Evolutionary conservation across 2,329 filamentous ascomycete species (phyloP), one percentile per base, ranked within the genome.

Genomic region (Hypomyces perniciosus): DNA sequence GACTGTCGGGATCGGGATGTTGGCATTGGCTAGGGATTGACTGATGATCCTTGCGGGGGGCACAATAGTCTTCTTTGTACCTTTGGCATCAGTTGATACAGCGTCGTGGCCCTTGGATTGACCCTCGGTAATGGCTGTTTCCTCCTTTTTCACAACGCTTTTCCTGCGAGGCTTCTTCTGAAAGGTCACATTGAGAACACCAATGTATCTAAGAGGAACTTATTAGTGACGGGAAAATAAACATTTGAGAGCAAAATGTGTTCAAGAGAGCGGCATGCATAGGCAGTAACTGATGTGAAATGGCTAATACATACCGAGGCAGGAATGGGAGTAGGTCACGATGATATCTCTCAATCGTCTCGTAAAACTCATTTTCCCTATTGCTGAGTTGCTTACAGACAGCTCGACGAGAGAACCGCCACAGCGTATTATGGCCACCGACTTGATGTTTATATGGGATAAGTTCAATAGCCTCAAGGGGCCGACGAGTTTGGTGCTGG

Each of bases 321-420:
- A 99, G 77, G 65, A 97, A 99, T 39, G 87, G 83, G 53, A 99
- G 74, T 62, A 99, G 78, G 64, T 96, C 87, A 57, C 90, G 88
- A 68, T 99, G 92, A 59, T 89, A 83, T 62, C 83, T 84, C 73
- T 99, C 93, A 61, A 97, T 89, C 49, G 86, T 93, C 70, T 99
- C 93, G 68, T 99, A 99, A 66, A 99, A 99, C 70, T 96, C 90
- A 69, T 99, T 99, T 66, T 99, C 93, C 62, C 92, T 82, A 67
- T 96, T 99, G 68, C 96, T 99, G 63, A 99, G 80, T 71, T 96
- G 90, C 71, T 99, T 99, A 77, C 93, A 99, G 8, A 99, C 91
- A 50, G 93, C 93, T 61, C 91, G 83, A 58, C 90, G 85, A 13
- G 93, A 97, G 65, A 99, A 97, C 39, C 92, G 86, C 80, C 95